Base-by-base conservation (phyloP, 805 yeast genomes). In the Nakazawaea sp. region DNA sequence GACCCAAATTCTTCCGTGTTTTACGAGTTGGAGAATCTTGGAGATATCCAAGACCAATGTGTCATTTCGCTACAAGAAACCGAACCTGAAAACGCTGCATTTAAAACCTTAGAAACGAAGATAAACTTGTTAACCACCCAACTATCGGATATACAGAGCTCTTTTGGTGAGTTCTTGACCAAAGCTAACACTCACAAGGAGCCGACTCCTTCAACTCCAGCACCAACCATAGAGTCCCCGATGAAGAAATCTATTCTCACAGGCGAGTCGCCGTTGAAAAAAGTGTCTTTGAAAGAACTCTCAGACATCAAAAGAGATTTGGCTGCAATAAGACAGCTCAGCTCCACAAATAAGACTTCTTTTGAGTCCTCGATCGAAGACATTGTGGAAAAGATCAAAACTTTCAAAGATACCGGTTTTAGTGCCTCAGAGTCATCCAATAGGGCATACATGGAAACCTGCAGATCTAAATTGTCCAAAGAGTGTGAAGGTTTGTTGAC, bases 401-500 rank as follows among this genome's bases (percentile, higher is more conserved):
- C 66, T n/a, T 69, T 84, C 44, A 78, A 75, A 46, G 62, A 66
- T 1, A 43, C 65, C 4, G 68, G 75, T 1, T 50, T 75, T 9
- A 66, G 55, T 30, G 48, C 62, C 2, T 43, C 51, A 3, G 40
- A 41, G 2, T 50, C 62, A 8, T 50, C 63, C 1, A 64, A 64
- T 40, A 48, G 81, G 33, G 52, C 66, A 1, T 87, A 84, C 49
- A 82, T 92, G 80, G 87, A 80, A 30, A 70, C 70, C 13, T 83
- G 95, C 37, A 87, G 85, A 51, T 53, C 62, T 4, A 78, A 75
- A 48, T 66, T 92, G 18, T 83, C 94, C 6, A 75, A 72, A 31
- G 89, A 84, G 12, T 80, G 94, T 6, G 96, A 87, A 53, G 50
- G 54, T 1, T 59, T 92, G 8, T 66, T 92, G 24, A 78, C 90